Conservation (phyloP, 352 stramenopile genomes). For the Pythium coloratum region DNA sequence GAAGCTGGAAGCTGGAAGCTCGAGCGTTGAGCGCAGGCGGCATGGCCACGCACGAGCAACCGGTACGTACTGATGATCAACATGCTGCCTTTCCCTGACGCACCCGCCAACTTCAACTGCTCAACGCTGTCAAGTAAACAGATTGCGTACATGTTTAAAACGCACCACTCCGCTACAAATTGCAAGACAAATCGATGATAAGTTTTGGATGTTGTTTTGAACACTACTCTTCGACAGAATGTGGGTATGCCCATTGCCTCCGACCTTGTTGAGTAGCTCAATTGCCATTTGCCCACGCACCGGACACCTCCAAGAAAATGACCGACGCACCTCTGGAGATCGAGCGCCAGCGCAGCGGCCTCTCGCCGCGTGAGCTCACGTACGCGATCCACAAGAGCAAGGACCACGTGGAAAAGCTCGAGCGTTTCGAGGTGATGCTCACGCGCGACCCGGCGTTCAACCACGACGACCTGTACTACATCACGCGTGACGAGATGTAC, state of each 20-base stretch:
- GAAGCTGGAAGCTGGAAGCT: too few species aligned
- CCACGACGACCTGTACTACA: slow-evolving; percentile 64
- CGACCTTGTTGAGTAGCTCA: not conserved
- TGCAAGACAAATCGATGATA: not conserved
- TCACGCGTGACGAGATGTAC: slow-evolving; percentile 65
- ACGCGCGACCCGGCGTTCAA: slow-evolving; percentile 55
- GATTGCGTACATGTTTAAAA: slow-evolving; percentile 8
- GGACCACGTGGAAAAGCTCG: slow-evolving; percentile 47
- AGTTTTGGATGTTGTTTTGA: too few species aligned
- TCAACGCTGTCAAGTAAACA: slow-evolving; percentile 23
- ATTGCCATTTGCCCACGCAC: not conserved
- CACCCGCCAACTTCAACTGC: slow-evolving; percentile 24
- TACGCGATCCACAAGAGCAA: slow-evolving; percentile 64
- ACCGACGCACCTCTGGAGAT: not conserved
- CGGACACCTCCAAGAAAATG: not conserved
- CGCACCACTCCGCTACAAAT: not conserved
- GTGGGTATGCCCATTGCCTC: not conserved
- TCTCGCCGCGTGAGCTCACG: slow-evolving; percentile 57
- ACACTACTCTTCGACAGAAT: not conserved
- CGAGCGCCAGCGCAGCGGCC: slow-evolving; percentile 47
- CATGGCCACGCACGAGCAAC: slow-evolving; percentile 21
- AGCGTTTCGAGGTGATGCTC: slow-evolving; percentile 66
- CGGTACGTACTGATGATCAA: not conserved
- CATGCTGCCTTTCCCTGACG: slow-evolving; percentile 4
- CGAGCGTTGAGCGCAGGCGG: not conserved